Evolutionary conservation across 352 stramenopile species (phyloP), one percentile per base, ranked within the genome.

Genomic region (Phytopythium litorale): DNA sequence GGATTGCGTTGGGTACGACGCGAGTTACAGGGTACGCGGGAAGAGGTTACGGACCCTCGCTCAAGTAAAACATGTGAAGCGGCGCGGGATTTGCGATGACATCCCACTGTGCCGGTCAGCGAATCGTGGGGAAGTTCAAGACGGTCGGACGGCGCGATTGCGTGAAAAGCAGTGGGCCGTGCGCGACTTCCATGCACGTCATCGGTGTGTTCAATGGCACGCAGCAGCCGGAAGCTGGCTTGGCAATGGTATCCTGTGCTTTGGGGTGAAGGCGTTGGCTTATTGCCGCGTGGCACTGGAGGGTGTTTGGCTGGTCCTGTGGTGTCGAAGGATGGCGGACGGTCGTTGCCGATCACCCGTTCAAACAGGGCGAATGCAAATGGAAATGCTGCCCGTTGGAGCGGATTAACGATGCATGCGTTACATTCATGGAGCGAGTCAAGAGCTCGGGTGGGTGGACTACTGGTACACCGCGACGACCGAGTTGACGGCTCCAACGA

Each of bases 391-490:
- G 25, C 25, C 7, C 11, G 21, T 23, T 19, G 42, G 4, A 2
- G 7, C 13, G 42, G 2, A 25, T n/a, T 4, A 48, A 48, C 15
- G 18, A 23, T 13, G 15, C n/a, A 19, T 21, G 19, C 25, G 3
- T 28, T 28, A 18, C 42, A 23, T 48, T 48, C 7, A 12, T 12
- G 42, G 6, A n/a, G 6, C 42, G 42, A 21, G 42, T 12, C 9
- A 25, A 6, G 11, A 18, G 9, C 67, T 9, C 38, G 43, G 28
- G 16, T 58, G 28, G 28, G 28, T 28, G 25, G 25, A 28, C 57
- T 76, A 76, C 38, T 57, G 59, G 65, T 76, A 76, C n/a, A 73
- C 71, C 21, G 67, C 71, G 33, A 80, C 62, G 43, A 84, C 62
- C 19, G 69, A 72, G 43, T 86, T 86, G 63, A 83, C 37, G 13